phyloP scores from a whole-genome alignment of 2,329 filamentous ascomycete genomes.

The Aspergillus sp. region DNA sequence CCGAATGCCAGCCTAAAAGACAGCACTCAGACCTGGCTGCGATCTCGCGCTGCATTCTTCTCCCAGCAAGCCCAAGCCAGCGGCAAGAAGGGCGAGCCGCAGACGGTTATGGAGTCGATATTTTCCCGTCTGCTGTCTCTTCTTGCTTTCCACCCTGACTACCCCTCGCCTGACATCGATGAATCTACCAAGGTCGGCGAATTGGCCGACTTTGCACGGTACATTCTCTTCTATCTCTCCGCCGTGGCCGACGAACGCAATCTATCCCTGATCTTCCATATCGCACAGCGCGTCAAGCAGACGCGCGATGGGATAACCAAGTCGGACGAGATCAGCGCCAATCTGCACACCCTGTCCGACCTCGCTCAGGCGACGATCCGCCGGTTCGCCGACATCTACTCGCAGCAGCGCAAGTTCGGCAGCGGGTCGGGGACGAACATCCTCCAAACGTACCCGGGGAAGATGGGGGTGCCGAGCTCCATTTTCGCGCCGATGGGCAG shows the following conservation, averaged over 20 bases:
- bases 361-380: constrained; percentile 73
- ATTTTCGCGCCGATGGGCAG: constrained; percentile 67
- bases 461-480: constrained; percentile 68
- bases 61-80: constrained; percentile 34
- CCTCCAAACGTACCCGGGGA: constrained; percentile 72
- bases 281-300: constrained; percentile 87
- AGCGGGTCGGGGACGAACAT: constrained; percentile 38
- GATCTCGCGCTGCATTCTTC: constrained; percentile 64
- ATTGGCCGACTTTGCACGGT: constrained; percentile 72
- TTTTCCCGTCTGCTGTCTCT: constrained; percentile 78
- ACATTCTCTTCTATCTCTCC: constrained; percentile 80
- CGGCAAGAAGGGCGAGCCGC: constrained; percentile 38
- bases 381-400: constrained; percentile 75
- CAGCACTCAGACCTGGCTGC: constrained; percentile 77
- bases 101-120: constrained; percentile 65
- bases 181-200: constrained; percentile 44
- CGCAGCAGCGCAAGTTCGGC: constrained; percentile 51
- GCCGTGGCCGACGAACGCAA: constrained; percentile 79
- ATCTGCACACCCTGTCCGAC: constrained; percentile 77
- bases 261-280: constrained; percentile 77
- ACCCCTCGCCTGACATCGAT: constrained; percentile 37
- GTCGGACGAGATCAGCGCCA: constrained; percentile 35
- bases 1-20: constrained; percentile 63
- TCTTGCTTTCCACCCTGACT: constrained; percentile 90
- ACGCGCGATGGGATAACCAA: constrained; percentile 67